Evolutionary conservation across 1,284 basidiomycete species (phyloP).

Genomic region (Tylopilus sp.): DNA sequence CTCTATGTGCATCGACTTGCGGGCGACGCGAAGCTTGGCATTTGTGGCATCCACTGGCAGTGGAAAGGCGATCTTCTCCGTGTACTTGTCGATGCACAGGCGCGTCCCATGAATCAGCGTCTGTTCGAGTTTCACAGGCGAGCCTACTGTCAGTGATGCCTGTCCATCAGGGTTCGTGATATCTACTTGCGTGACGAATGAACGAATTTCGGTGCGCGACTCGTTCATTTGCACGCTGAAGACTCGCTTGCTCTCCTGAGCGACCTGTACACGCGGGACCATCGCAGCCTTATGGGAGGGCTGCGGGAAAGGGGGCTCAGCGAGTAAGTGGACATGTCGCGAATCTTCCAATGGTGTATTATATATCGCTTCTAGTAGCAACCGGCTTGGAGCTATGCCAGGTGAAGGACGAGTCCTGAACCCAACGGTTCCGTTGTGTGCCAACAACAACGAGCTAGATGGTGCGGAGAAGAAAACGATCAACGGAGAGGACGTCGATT

Average conservation of each 20-base stretch:
- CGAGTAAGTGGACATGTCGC: conserved; percentile 36
- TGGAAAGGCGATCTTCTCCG: conserved; percentile 23
- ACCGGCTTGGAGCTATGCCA: neutral
- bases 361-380: conserved; percentile 29
- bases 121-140: conserved; percentile 20
- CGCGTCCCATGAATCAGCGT: neutral
- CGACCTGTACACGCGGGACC: neutral
- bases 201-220: conserved; percentile 15
- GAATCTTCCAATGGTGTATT: conserved; percentile 32
- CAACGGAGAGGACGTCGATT: conserved; percentile 36
- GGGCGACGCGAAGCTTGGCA: conserved; percentile 45
- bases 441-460: conserved; percentile 34
- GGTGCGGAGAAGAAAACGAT: conserved; percentile 42
- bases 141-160: conserved; percentile 18
- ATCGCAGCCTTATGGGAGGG: neutral
- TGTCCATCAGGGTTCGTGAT: conserved; percentile 23
- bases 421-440: conserved; percentile 23
- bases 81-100: conserved; percentile 21
- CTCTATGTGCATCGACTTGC: conserved; percentile 55
- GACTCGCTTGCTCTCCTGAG: neutral
- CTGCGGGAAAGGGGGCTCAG: conserved; percentile 10
- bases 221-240: conserved; percentile 19
- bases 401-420: conserved; percentile 35
- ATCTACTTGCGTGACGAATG: conserved; percentile 22
- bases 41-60: conserved; percentile 37